Conservation (phyloP, 2,329 filamentous ascomycete genomes). For the Rhynchosporium graminicola region DNA sequence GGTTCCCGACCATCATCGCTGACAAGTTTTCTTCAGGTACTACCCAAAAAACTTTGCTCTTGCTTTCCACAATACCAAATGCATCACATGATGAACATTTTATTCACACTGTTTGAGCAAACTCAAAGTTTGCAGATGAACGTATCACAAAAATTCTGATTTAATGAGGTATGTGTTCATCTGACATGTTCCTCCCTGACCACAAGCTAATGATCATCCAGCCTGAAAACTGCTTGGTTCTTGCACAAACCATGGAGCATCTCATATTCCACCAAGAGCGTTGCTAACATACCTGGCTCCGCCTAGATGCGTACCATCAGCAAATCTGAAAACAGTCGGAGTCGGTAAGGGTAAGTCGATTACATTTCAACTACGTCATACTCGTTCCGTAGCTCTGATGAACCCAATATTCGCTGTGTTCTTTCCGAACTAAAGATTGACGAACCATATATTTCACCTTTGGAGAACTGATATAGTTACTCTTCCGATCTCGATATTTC, state of each 20-base stretch:
- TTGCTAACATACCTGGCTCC: slow-evolving; percentile 31
- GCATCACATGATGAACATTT: slow-evolving; percentile 44
- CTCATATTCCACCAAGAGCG: slow-evolving; percentile 7
- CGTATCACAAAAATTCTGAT: slow-evolving; percentile 46
- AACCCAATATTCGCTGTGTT: slow-evolving; percentile 42
- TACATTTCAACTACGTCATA: not conserved
- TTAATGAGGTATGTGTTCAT: slow-evolving; percentile 45
- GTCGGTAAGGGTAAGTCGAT: slow-evolving; percentile 24
- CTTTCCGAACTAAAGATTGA: slow-evolving; percentile 41
- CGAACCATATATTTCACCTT: slow-evolving; percentile 43
- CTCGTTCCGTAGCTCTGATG: slow-evolving; percentile 38
- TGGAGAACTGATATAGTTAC: slow-evolving; percentile 43
- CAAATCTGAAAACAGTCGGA: not conserved
- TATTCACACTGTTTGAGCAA: slow-evolving; percentile 48
- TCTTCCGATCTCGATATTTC: not conserved
- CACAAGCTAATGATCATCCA: slow-evolving; percentile 27
- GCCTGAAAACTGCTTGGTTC: slow-evolving; percentile 41
- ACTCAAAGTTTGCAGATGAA: slow-evolving; percentile 41
- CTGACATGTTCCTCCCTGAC: not conserved
- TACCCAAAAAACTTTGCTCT: not conserved
- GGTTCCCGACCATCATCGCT: slow-evolving; percentile 13
- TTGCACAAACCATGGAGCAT: slow-evolving; percentile 21
- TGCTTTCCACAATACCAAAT: slow-evolving; percentile 24
- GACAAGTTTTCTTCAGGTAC: slow-evolving; percentile 20
- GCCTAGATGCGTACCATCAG: slow-evolving; percentile 25